Evolutionary conservation across 2,329 filamentous ascomycete species (phyloP), one percentile per base, ranked within the genome.

Genomic region (Elsinoe arachidis): DNA sequence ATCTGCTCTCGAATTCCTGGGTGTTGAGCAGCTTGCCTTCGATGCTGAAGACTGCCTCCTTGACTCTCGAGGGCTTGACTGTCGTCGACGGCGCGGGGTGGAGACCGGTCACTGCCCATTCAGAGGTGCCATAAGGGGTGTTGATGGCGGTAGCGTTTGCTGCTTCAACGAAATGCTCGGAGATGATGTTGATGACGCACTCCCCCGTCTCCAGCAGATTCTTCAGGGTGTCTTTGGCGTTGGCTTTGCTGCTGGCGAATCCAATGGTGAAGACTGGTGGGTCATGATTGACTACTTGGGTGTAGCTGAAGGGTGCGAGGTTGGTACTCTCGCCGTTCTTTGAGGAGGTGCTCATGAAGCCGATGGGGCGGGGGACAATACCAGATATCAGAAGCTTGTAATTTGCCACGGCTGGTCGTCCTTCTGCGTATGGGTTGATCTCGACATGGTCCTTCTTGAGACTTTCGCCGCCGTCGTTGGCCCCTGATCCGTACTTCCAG

Each of bases 341-440:
- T 2, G 75, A 78, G 35, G 76, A 69, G 1, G 83, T 86, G 52
- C 76, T 79, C 12, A 84, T 71, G 61, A 85, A 83, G 1, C 81
- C 82, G 46, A 96, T 86, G 11, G 92, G 92, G 11, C 92, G 82
- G 1, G 92, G 92, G 14, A 90, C 79, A 61, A 95, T 80, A 61
- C 82, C 83, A 15, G 84, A 88, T 70, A 95, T 95, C 61, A 96
- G 77, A 15, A 96, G 81, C 73, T 95, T 96, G 80, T 97, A 96
- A 78, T 96, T 96, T 74, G 81, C 83, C 1, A 76, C 73, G 0
- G 82, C 73, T 0, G 83, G 79, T 0, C 91, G 81, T 33, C 84
- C 87, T 26, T 83, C 75, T 57, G 79, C 85, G 69, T 91, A 84
- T 0, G 91, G 91, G 70, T 96, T 86, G 65, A 96, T 95, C 67